These are phyloP conservation scores for Pilatotrama ljubarskyi DNA, from an alignment of 768 basidiomycete genomes.

Conservation along the genomic window DNA sequence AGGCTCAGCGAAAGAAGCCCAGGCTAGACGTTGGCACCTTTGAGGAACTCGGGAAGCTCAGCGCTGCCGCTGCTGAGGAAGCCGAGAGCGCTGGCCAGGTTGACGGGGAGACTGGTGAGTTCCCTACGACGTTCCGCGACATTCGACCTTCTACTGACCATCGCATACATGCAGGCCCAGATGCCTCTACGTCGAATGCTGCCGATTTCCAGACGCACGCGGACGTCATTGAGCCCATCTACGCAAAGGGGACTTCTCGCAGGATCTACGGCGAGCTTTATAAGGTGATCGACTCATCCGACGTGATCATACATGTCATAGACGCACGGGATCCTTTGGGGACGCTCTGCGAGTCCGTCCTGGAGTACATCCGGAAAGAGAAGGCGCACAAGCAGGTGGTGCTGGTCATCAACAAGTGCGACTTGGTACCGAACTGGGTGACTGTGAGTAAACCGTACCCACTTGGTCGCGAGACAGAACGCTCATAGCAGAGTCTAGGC, in stretches of 20 bases:
- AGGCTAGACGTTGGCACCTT: slow-evolving; percentile 87
- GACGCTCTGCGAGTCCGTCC: slow-evolving; percentile 90
- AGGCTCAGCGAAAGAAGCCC: slow-evolving; percentile 90
- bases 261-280: slow-evolving; percentile 98
- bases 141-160: not conserved
- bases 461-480: not conserved
- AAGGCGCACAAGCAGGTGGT: slow-evolving; percentile 98
- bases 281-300: slow-evolving; percentile 99
- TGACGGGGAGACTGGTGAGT: slow-evolving; percentile 48
- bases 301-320: slow-evolving; percentile 92
- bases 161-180: slow-evolving; percentile 38
- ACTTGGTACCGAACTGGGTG: slow-evolving; percentile 98
- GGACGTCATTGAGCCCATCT: slow-evolving; percentile 86
- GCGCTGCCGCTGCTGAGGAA: slow-evolving; percentile 55
- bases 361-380: slow-evolving; percentile 93
- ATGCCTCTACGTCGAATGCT: slow-evolving; percentile 42
- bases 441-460: slow-evolving; percentile 58
- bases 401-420: slow-evolving; percentile 96
- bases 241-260: slow-evolving; percentile 91
- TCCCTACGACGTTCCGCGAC: not conserved
- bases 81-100: slow-evolving; percentile 46
- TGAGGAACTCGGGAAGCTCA: slow-evolving; percentile 79
- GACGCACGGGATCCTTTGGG: slow-evolving; percentile 96
- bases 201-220: slow-evolving; percentile 65
- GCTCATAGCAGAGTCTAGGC: slow-evolving; percentile 50